A percentile compares a stretch with the other conserved stretches of the same genome.
phyloP scores from a whole-genome alignment of 164 flowering plant genomes.

The Platanus orientalis region DNA sequence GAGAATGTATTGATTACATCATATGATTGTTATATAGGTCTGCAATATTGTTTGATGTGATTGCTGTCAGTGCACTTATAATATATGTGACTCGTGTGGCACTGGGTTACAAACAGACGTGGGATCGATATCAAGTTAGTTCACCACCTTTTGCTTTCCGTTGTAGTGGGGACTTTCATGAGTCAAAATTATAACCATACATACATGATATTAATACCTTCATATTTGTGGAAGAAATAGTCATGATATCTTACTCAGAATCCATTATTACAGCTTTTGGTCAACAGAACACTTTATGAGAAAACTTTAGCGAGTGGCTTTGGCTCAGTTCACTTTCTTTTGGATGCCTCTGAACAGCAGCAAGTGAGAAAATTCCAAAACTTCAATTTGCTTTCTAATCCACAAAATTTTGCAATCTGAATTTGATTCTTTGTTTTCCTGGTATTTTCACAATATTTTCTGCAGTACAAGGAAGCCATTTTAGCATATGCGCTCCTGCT shows the following conservation, averaged over 20 bases:
- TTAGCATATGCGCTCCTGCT: constrained; percentile 75
- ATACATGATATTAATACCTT: not conserved
- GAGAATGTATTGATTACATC: constrained; percentile 1
- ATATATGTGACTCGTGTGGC: constrained; percentile 64
- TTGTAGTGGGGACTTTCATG: not conserved
- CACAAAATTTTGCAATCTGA: not conserved
- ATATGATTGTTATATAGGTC: constrained; percentile 47
- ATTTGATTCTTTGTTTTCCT: not conserved
- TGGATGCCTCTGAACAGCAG: constrained; percentile 98
- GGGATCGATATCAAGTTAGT: constrained; percentile 97
- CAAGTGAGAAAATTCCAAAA: constrained; percentile 44
- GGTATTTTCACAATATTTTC: not conserved
- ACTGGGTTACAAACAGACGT: constrained; percentile 93
- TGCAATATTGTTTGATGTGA: constrained; percentile 74
- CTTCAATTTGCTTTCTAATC: not conserved
- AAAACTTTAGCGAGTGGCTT: constrained; percentile 96
- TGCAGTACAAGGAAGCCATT: constrained; percentile 96
- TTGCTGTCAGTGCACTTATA: constrained; percentile 76
- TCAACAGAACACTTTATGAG: constrained; percentile 86
- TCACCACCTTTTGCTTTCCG: not conserved
- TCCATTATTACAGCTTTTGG: constrained; percentile 59
- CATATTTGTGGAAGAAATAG: not conserved
- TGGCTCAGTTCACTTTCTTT: constrained; percentile 87
- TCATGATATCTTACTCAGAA: constrained; percentile 11
- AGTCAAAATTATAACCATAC: not conserved